phyloP scores from a whole-genome alignment of 495 filamentous ascomycete genomes.

The Hypoxylon intermedium region DNA sequence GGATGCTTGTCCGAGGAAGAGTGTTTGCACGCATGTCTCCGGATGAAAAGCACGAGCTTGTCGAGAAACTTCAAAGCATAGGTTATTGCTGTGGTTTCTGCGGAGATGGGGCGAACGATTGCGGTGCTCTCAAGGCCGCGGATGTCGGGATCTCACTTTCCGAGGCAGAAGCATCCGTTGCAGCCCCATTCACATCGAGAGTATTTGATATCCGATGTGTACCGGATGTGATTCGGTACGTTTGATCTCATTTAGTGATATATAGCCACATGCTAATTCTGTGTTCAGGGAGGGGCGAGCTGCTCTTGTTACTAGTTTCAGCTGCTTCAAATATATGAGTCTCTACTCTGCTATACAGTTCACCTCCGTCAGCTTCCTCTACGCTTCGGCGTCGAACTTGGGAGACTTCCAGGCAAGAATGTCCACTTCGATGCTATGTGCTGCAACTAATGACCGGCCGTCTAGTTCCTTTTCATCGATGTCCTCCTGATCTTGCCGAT shows the following conservation, averaged over 20 bases:
- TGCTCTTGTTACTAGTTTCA: slow-evolving; percentile 95
- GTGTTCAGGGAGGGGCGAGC: slow-evolving; percentile 81
- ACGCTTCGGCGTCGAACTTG: slow-evolving; percentile 92
- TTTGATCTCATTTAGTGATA: neutral
- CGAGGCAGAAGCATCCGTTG: slow-evolving; percentile 96
- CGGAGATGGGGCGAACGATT: slow-evolving; percentile 98
- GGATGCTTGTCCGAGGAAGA: slow-evolving; percentile 88
- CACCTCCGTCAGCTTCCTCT: slow-evolving; percentile 97
- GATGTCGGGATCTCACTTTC: slow-evolving; percentile 99
- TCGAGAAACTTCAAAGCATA: slow-evolving; percentile 95
- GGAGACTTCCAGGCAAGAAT: slow-evolving; percentile 85
- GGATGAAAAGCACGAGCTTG: slow-evolving; percentile 97
- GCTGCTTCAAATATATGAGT: slow-evolving; percentile 99
- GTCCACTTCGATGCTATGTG: neutral
- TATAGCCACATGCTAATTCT: slow-evolving; percentile 15
- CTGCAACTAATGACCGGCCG: slow-evolving; percentile 24
- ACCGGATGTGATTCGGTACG: slow-evolving; percentile 83
- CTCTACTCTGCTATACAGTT: slow-evolving; percentile 99
- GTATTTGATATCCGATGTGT: slow-evolving; percentile 98
- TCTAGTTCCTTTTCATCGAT: slow-evolving; percentile 90
- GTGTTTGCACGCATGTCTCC: slow-evolving; percentile 99
- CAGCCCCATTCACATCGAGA: slow-evolving; percentile 94
- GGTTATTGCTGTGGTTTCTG: slow-evolving; percentile 97
- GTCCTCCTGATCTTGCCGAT: slow-evolving; percentile 92
- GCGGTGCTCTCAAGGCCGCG: slow-evolving; percentile 94